Evolutionary conservation across 345 rosid species (phyloP), one percentile per base, ranked within the genome.

Genomic region (Populus euphratica): DNA sequence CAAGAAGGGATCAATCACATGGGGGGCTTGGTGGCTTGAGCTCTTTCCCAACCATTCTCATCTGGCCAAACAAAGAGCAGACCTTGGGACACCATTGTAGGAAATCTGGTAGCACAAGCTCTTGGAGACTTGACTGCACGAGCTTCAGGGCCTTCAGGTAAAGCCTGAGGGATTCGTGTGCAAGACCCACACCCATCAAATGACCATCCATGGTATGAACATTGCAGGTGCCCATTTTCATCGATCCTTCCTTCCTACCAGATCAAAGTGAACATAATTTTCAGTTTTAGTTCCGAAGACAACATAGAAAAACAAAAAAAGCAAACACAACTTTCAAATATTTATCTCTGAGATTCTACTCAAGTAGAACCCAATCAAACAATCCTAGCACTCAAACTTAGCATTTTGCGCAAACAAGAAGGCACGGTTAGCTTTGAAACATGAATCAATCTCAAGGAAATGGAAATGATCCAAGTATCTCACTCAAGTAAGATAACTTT

Each of bases 201-300:
- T 1, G 99, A 96, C 99, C 98, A 96, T 43, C 99, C 99, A 74
- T 96, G 99, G 79, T 96, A 93, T 23, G 99, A 96, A 82, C 99
- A 96, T 85, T 96, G 97, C 83, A 96, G 76, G 72, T 93, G 92
- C 79, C 99, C 99, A 81, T 93, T 94, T 90, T 93, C 98, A 82
- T 96, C 98, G 0, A 96, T 83, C 77, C 99, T 75, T 76, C 99
- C 98, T 88, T 96, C 99, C 98, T 96, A 81, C 63, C 77, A 78
- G 63, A 49, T 68, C 39, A 33, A 54, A 73, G 38, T 35, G 12
- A 69, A 75, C 27, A 54, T 54, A 38, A 1, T 20, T 74, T 29
- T 27, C 14, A 4, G 25, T 20, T 73, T 76, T 47, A 6, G 44
- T 10, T 63, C 27, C 41, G 8, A 38, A 10, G 13, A 41, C 47